phyloP scores from a whole-genome alignment of 257 asterid species.

The Scutellaria barbata region DNA sequence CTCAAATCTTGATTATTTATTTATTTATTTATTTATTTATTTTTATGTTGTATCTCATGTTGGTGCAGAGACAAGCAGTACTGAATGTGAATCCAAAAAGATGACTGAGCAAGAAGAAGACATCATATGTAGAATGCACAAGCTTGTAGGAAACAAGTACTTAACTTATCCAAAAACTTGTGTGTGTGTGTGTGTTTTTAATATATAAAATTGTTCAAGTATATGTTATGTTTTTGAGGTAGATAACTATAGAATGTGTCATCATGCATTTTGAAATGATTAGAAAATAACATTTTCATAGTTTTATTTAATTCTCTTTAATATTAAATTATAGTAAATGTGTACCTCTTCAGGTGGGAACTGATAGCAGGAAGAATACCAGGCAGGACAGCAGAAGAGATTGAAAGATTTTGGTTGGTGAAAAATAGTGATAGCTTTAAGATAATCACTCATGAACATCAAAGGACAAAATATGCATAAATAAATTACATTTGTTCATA shows the following conservation, averaged over 20 bases:
- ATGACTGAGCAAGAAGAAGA: slow-evolving; percentile 74
- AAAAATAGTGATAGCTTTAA: slow-evolving; percentile 44
- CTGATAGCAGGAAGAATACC: slow-evolving; percentile 78
- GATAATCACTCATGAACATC: slow-evolving; percentile 12
- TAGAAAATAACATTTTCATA: no score
- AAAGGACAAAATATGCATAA: neutral
- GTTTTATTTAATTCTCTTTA: no score
- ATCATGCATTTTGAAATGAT: no score
- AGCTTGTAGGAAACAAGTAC: slow-evolving; percentile 73
- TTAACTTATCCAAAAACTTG: neutral
- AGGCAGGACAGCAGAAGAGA: slow-evolving; percentile 63
- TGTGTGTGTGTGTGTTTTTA: no score
- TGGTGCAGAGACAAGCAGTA: slow-evolving; percentile 52
- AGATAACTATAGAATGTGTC: no score
- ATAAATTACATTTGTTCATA: no score
- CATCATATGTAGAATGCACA: slow-evolving; percentile 69
- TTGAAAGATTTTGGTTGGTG: slow-evolving; percentile 72
- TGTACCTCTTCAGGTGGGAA: slow-evolving; percentile 51
- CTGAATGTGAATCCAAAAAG: slow-evolving; percentile 47
- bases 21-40: neutral
- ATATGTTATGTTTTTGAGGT: no score
- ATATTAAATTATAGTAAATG: no score
- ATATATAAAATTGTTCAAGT: no score
- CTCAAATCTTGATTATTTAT: neutral
- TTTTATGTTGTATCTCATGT: neutral